Conservation (phyloP, 225 moss, liverwort and hornwort species). For the Physcomitrellopsis africana region DNA sequence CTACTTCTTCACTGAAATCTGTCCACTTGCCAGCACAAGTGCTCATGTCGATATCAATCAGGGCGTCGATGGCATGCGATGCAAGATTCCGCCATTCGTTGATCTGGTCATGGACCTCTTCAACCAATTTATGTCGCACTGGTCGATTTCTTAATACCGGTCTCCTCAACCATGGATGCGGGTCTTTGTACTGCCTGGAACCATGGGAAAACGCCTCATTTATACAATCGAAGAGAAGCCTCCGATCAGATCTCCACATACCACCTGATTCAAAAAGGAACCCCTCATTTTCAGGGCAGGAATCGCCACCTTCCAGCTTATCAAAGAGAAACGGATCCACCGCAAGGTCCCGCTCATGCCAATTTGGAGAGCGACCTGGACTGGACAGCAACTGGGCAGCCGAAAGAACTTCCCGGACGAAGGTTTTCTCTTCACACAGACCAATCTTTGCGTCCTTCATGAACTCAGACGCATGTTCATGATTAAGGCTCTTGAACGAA, state of each 20-base stretch:
- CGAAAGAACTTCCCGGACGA: slow-evolving; percentile 50
- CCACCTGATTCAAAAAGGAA: slow-evolving; percentile 42
- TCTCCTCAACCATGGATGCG: slow-evolving; percentile 41
- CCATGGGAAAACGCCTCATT: slow-evolving; percentile 53
- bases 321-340: slow-evolving; percentile 54
- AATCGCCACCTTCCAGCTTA: slow-evolving; percentile 43
- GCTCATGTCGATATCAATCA: slow-evolving; percentile 58
- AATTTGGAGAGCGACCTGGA: slow-evolving; percentile 50
- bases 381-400: slow-evolving; percentile 51
- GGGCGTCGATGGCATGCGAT: slow-evolving; percentile 46
- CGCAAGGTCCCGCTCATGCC: slow-evolving; percentile 54
- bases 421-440: slow-evolving; percentile 42
- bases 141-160: slow-evolving; percentile 31
- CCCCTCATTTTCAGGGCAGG: slow-evolving; percentile 16
- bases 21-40: slow-evolving; percentile 46
- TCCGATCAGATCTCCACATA: slow-evolving; percentile 55
- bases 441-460: slow-evolving; percentile 12
- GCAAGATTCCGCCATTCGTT: slow-evolving; percentile 51
- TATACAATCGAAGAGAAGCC: slow-evolving; percentile 58
- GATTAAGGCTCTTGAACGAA: slow-evolving; percentile 37
- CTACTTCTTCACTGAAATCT: slow-evolving; percentile 37
- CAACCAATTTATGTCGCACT: slow-evolving; percentile 45
- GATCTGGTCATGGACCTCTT: slow-evolving; percentile 57
- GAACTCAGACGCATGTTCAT: neutral
- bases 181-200: slow-evolving; percentile 41